These are phyloP conservation scores for Malus hybrid DNA, from an alignment of 331 rosid species.

Conservation along the genomic window DNA sequence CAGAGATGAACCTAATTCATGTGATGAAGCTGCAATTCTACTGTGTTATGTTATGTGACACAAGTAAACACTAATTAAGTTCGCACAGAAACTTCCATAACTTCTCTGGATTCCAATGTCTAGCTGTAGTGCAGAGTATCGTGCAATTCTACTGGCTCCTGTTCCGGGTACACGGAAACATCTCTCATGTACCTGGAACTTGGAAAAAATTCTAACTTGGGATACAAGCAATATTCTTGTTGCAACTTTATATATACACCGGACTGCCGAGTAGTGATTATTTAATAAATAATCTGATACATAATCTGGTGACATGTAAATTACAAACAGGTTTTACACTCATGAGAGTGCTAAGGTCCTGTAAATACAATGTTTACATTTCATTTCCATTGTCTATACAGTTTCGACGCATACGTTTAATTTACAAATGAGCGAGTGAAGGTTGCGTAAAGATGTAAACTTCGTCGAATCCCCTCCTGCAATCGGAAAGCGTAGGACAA, in stretches of 20 bases:
- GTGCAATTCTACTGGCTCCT: not conserved
- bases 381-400: not conserved
- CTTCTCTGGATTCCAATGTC: not conserved
- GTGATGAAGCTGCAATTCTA: not conserved
- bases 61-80: too few relatives aligned
- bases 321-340: not conserved
- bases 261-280: not conserved
- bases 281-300: not conserved
- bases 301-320: not conserved
- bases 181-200: too few relatives aligned
- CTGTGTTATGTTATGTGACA: too few relatives aligned
- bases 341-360: not conserved
- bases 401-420: not conserved
- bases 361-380: not conserved
- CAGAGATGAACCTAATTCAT: not conserved
- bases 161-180: too few relatives aligned
- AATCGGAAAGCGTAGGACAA: constrained; percentile 5
- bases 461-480: constrained; percentile 77
- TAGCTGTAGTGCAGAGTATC: not conserved
- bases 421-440: constrained; percentile 8
- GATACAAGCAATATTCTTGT: too few relatives aligned
- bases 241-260: too few relatives aligned
- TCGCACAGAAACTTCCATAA: not conserved
- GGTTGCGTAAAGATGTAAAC: constrained; percentile 49
- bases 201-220: not conserved